Evolutionary conservation across 2,329 filamentous ascomycete genomes (phyloP), one percentile per base, ranked within the genome.

Genomic region (Dichotomopilus funicola): DNA sequence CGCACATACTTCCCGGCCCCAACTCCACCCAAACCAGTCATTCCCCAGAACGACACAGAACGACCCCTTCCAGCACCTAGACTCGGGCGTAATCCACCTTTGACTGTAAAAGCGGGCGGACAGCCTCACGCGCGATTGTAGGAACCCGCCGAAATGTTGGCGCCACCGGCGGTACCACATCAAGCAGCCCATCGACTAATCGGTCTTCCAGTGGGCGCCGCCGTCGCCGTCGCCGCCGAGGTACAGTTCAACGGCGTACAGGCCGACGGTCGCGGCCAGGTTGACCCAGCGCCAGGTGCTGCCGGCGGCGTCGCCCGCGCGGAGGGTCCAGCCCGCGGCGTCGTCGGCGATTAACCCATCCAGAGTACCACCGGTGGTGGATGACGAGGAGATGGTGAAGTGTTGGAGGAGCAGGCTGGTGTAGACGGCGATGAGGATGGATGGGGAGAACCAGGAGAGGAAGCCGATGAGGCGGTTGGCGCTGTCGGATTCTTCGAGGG

Each of bases 231-330:
- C 87, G 61, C 87, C 87, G 27, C 90, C 89, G 9, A 97, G 80
- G 66, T 91, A 92, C 53, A 97, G 75, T 72, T 99, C 94, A 44
- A 97, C 78, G 3, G 90, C 87, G 68, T 99, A 99, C 12, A 97
- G 74, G 6, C 81, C 80, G 87, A 97, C 95, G 0, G 91, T 96
- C 49, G 86, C 84, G 5, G 86, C 88, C 43, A 97, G 79, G 64
- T 99, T 99, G 63, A 94, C 81, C 94, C 94, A 97, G 53, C 91
- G 81, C 89, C 90, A 96, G 13, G 88, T 80, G 67, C 94, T 95
- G 13, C 91, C 89, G 10, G 89, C 91, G 4, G 85, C 77, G 64
- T 91, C 89, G 5, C 88, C 89, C 12, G 89, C 89, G 65, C 91
- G 86, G 51, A 88, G 85, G 2, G 86, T 91, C 91, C 91, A 96